phyloP scores from a whole-genome alignment of 306 rosid species.

The Cucumis cinereus region DNA sequence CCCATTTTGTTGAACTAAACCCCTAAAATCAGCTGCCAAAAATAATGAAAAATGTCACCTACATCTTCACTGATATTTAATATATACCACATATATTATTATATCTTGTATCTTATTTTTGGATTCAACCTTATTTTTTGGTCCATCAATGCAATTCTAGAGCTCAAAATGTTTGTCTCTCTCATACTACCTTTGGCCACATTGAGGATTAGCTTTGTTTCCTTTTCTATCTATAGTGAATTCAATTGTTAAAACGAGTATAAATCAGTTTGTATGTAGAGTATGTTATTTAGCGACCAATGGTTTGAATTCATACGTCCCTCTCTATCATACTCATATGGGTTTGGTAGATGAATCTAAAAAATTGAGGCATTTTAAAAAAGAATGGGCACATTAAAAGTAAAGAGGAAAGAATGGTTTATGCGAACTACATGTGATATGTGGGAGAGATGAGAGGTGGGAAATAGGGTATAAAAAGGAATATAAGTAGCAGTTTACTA shows the following conservation, averaged over 20 bases:
- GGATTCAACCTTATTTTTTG: background rate
- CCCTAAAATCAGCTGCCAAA: background rate
- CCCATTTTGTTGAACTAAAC: background rate
- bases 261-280: too few relatives aligned
- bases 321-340: too few relatives aligned
- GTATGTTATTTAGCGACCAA: too few relatives aligned
- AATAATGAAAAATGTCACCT: background rate
- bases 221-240: background rate
- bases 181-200: background rate
- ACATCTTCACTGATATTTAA: background rate
- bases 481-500: conserved; percentile 15
- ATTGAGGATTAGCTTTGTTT: background rate
- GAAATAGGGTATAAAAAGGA: background rate
- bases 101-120: too few relatives aligned
- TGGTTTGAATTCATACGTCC: too few relatives aligned
- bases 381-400: too few relatives aligned
- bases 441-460: background rate
- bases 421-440: background rate
- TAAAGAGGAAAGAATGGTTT: background rate
- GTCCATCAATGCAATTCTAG: background rate
- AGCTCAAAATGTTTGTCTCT: background rate
- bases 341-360: too few relatives aligned
- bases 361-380: too few relatives aligned
- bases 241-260: too few relatives aligned
- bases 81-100: background rate